Evolutionary conservation across 2,329 filamentous ascomycete genomes (phyloP).

Genomic region (Botrytis fabae): DNA sequence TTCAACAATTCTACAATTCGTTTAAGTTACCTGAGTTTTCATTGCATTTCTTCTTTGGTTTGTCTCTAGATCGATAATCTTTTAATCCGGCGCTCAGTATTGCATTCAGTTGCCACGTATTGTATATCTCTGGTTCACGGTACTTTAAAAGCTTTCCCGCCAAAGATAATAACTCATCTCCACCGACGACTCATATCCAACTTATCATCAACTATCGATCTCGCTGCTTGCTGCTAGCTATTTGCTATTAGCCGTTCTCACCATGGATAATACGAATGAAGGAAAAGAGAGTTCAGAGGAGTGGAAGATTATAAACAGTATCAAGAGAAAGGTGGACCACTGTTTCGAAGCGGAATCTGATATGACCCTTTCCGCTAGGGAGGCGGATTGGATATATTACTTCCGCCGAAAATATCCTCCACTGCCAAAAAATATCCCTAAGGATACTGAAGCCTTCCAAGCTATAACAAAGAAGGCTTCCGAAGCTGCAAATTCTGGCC

Average conservation of each 20-base stretch:
- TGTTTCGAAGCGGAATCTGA: background rate
- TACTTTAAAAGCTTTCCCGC: background rate
- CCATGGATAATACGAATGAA: background rate
- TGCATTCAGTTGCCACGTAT: background rate
- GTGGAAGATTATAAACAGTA: accelerated
- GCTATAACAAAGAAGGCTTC: background rate
- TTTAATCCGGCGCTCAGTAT: background rate
- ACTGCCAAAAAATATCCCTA: background rate
- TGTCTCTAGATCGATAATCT: background rate
- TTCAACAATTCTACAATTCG: background rate
- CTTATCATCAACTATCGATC: background rate
- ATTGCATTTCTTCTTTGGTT: background rate
- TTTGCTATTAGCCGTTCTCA: background rate
- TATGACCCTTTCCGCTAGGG: background rate
- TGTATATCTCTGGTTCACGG: background rate
- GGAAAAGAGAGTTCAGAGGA: background rate
- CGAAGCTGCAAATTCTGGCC: background rate
- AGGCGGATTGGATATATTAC: background rate
- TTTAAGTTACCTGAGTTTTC: background rate
- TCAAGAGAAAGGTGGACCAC: background rate
- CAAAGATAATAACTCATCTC: background rate
- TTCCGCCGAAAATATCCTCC: background rate
- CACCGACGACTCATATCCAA: background rate
- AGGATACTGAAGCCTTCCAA: background rate
- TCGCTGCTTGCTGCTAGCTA: background rate